phyloP scores from a whole-genome alignment of 164 flowering plant species.

The Houttuynia cordata region DNA sequence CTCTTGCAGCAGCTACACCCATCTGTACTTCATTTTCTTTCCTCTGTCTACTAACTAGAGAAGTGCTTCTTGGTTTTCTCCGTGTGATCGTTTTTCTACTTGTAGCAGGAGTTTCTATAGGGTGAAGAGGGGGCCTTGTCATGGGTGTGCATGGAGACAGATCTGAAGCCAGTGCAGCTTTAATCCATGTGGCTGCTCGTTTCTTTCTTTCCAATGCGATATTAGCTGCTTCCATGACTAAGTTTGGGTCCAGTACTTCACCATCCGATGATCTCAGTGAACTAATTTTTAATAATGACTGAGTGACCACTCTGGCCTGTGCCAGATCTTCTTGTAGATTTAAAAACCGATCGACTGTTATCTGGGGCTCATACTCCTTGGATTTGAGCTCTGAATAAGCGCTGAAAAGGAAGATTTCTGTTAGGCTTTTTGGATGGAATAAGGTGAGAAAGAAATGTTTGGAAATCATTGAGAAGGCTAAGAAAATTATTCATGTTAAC shows the following conservation, averaged over 20 bases:
- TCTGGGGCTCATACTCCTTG: slow-evolving; percentile 22
- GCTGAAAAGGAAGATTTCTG: slow-evolving; percentile 17
- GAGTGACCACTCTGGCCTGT: slow-evolving; percentile 21
- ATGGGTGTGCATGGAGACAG: slow-evolving; percentile 24
- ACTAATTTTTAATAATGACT: slow-evolving; percentile 29
- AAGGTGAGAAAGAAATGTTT: too few relatives aligned
- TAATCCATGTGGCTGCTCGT: slow-evolving; percentile 44
- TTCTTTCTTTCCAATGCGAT: slow-evolving; percentile 39
- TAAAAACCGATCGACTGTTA: slow-evolving; percentile 34
- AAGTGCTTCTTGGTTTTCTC: slow-evolving; percentile 16
- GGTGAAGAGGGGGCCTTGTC: slow-evolving; percentile 1
- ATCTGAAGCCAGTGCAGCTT: slow-evolving; percentile 56
- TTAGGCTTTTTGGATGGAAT: too few relatives aligned
- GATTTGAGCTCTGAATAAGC: slow-evolving; percentile 33
- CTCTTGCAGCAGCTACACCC: slow-evolving; percentile 10
- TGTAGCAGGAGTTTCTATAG: slow-evolving; percentile 1
- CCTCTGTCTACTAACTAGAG: slow-evolving; percentile 7
- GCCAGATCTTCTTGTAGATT: slow-evolving; percentile 34
- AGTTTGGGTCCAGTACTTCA: slow-evolving; percentile 9
- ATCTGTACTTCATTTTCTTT: slow-evolving; percentile 12
- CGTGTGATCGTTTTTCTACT: slow-evolving; percentile 8
- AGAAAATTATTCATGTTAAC: too few relatives aligned
- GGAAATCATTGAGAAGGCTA: too few relatives aligned
- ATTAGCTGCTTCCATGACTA: slow-evolving; percentile 26
- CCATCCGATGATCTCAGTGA: slow-evolving; percentile 17